Evolutionary conservation across 2,329 filamentous ascomycete species (phyloP).

Genomic region (Dendryphion nanum): DNA sequence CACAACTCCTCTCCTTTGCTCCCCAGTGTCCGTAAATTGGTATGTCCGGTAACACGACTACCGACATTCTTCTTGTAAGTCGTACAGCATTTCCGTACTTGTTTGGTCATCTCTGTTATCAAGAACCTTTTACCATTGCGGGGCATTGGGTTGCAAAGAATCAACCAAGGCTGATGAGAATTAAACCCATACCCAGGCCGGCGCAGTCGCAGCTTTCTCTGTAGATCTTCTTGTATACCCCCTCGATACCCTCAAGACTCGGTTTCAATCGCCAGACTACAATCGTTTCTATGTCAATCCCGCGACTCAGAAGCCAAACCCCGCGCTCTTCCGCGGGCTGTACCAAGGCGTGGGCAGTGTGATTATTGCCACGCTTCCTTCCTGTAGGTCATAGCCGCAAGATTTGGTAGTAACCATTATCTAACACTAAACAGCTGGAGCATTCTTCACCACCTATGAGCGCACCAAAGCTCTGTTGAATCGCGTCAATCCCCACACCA

Average conservation of each 20-base stretch:
- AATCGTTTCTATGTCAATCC: slow-evolving; percentile 62
- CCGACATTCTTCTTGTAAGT: slow-evolving; percentile 59
- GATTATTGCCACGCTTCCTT: slow-evolving; percentile 83
- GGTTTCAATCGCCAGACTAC: slow-evolving; percentile 77
- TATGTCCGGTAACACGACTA: slow-evolving; percentile 47
- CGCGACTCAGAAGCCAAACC: slow-evolving; percentile 53
- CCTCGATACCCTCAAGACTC: slow-evolving; percentile 85
- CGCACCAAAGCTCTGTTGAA: slow-evolving; percentile 65
- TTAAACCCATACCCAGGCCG: slow-evolving; percentile 60
- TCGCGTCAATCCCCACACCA: slow-evolving; percentile 46
- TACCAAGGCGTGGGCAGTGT: slow-evolving; percentile 88
- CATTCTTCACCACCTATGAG: slow-evolving; percentile 92
- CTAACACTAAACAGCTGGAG: slow-evolving; percentile 57
- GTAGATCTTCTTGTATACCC: slow-evolving; percentile 86
- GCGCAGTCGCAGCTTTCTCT: slow-evolving; percentile 79
- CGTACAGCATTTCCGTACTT: background rate
- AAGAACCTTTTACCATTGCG: background rate
- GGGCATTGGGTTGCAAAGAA: background rate
- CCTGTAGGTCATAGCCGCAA: slow-evolving; percentile 51
- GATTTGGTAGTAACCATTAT: background rate
- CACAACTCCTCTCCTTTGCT: slow-evolving; percentile 2
- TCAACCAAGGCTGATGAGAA: background rate
- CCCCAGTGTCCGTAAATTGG: slow-evolving; percentile 2
- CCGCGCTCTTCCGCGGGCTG: slow-evolving; percentile 66
- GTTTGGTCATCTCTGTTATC: background rate